A percentile compares a stretch with the other conserved stretches of the same genome.
Conservation (phyloP, 2,329 filamentous ascomycete species). For the Samsoniella hepiali region DNA sequence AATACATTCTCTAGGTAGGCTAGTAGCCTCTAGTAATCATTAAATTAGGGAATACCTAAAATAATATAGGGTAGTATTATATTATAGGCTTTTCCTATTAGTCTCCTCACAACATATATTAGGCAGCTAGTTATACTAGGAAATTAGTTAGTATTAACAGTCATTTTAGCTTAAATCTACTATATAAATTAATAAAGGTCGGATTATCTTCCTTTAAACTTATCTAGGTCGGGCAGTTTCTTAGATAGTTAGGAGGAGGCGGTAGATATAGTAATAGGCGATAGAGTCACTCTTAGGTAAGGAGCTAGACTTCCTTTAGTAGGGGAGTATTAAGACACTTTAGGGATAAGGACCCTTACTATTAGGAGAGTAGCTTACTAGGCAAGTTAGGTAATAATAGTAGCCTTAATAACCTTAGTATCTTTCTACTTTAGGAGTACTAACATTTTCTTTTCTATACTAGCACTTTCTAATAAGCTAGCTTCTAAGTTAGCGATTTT, state of each 20-base stretch:
- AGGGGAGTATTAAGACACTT: background rate
- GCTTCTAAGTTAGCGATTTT: background rate
- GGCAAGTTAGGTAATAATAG: background rate
- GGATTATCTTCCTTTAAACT: background rate
- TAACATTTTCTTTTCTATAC: background rate
- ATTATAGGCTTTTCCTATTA: background rate
- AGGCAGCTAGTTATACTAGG: background rate
- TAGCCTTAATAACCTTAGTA: background rate
- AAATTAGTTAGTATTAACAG: background rate
- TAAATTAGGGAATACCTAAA: background rate
- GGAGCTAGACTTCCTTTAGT: background rate
- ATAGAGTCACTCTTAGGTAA: background rate
- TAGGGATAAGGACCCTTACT: background rate
- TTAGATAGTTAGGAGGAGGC: conserved; percentile 5
- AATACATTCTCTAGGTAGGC: background rate
- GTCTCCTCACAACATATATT: background rate
- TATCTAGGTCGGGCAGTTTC: background rate
- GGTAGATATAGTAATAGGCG: background rate
- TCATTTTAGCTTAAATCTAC: background rate
- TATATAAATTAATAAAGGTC: background rate
- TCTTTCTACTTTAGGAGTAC: background rate
- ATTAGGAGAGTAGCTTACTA: background rate
- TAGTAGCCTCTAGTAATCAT: background rate
- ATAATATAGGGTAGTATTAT: background rate
- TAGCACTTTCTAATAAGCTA: background rate